These are phyloP conservation scores for Vachellia pachyceras DNA, from an alignment of 306 rosid species.

Conservation along the genomic window DNA sequence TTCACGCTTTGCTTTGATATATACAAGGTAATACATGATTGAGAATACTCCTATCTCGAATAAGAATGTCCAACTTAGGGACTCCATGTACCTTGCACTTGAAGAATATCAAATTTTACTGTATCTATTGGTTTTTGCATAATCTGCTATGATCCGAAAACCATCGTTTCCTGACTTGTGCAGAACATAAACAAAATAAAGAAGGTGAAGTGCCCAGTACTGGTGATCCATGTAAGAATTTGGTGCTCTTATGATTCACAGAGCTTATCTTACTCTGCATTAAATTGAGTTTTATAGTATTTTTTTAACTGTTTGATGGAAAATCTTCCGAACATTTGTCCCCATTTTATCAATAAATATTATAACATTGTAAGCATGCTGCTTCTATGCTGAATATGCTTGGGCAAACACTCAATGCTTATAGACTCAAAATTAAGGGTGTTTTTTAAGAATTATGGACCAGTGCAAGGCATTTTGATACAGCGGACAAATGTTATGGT, in stretches of 20 bases:
- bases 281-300: neutral
- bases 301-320: neutral
- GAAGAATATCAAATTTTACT: neutral
- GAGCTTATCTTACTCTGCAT: neutral
- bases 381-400: neutral
- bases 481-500: too few species aligned
- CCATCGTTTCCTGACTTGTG: slow-evolving; percentile 2
- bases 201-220: slow-evolving; percentile 77
- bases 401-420: neutral
- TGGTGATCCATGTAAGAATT: slow-evolving; percentile 74
- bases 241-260: neutral
- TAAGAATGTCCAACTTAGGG: neutral
- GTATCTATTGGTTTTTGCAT: slow-evolving; percentile 1
- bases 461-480: too few species aligned
- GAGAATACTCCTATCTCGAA: neutral
- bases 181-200: slow-evolving; percentile 76
- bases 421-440: too few species aligned
- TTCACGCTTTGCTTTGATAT: slow-evolving; percentile 90
- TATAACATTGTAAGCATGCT: too few species aligned
- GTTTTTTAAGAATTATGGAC: too few species aligned
- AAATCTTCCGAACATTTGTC: neutral
- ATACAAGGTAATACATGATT: slow-evolving; percentile 76
- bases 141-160: neutral
- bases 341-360: neutral
- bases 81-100: neutral